These are phyloP conservation scores for Colletotrichum tamarilloi DNA, from an alignment of 2,329 filamentous ascomycete species.

Conservation along the genomic window DNA sequence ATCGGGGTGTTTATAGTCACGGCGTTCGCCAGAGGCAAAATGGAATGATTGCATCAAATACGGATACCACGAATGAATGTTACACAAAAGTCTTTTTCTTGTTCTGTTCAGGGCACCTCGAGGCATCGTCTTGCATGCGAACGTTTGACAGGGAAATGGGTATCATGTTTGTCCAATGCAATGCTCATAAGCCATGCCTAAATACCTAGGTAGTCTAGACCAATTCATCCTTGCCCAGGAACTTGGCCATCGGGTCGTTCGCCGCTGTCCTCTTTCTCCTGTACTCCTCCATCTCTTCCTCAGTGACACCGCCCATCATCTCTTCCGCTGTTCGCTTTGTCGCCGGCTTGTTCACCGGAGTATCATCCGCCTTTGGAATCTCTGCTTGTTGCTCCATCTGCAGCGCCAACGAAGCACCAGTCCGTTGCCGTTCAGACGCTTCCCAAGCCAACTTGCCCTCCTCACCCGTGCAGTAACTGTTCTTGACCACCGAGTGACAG, in stretches of 20 bases:
- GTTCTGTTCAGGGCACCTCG: constrained; percentile 6
- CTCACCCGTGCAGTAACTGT: constrained; percentile 96
- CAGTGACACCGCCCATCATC: constrained; percentile 80
- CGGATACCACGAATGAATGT: constrained; percentile 36
- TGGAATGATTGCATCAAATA: constrained; percentile 50
- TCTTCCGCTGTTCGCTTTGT: constrained; percentile 84
- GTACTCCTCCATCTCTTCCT: constrained; percentile 89
- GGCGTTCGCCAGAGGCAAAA: constrained; percentile 64
- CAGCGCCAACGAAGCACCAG: constrained; percentile 55
- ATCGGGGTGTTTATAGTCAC: constrained; percentile 58
- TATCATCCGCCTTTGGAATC: constrained; percentile 44
- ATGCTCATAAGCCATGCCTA: not conserved
- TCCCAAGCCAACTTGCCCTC: constrained; percentile 86
- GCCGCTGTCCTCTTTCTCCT: constrained; percentile 78
- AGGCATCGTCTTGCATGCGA: constrained; percentile 14
- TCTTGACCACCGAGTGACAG: constrained; percentile 93
- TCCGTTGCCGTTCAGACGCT: constrained; percentile 74
- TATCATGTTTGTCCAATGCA: constrained; percentile 34
- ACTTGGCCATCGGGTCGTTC: constrained; percentile 88
- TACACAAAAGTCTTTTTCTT: constrained; percentile 31
- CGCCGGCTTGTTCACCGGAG: constrained; percentile 42
- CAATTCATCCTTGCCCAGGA: constrained; percentile 79
- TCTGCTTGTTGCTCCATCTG: constrained; percentile 37
- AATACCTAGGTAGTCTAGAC: constrained; percentile 49
- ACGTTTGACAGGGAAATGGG: constrained; percentile 28